Evolutionary conservation across 2,329 filamentous ascomycete species (phyloP).

Genomic region (Fusarium zealandicum): DNA sequence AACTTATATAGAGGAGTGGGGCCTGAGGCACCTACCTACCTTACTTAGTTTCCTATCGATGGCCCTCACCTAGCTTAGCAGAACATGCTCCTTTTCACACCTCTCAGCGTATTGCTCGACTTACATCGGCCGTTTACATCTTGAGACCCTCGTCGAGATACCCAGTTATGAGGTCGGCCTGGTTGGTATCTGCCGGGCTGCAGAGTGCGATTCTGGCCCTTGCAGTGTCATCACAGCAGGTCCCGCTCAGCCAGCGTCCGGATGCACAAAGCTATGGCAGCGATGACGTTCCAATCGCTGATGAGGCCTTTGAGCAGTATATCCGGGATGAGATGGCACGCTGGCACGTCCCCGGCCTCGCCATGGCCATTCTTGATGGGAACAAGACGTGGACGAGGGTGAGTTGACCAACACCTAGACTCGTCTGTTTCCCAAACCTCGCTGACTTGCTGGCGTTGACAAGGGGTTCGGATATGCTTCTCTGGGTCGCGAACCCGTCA

Average conservation of each 20-base stretch:
- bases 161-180: neutral
- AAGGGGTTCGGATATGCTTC: conserved; percentile 53
- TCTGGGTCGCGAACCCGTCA: conserved; percentile 48
- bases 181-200: neutral
- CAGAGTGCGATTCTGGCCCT: neutral
- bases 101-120: too few relatives aligned
- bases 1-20: too few relatives aligned
- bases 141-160: neutral
- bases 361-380: conserved; percentile 51
- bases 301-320: conserved; percentile 27
- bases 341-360: conserved; percentile 52
- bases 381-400: conserved; percentile 48
- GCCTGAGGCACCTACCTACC: too few relatives aligned
- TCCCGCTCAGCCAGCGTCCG: conserved; percentile 1
- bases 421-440: neutral
- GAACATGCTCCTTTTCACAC: too few relatives aligned
- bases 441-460: neutral
- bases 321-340: conserved; percentile 37
- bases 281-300: conserved; percentile 10
- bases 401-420: neutral
- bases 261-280: neutral
- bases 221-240: conserved; percentile 1
- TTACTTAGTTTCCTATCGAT: too few relatives aligned
- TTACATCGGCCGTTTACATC: neutral
- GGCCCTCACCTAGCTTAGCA: too few relatives aligned